Conservation (phyloP, 352 stramenopile species). For the Globisporangium spinosum region DNA sequence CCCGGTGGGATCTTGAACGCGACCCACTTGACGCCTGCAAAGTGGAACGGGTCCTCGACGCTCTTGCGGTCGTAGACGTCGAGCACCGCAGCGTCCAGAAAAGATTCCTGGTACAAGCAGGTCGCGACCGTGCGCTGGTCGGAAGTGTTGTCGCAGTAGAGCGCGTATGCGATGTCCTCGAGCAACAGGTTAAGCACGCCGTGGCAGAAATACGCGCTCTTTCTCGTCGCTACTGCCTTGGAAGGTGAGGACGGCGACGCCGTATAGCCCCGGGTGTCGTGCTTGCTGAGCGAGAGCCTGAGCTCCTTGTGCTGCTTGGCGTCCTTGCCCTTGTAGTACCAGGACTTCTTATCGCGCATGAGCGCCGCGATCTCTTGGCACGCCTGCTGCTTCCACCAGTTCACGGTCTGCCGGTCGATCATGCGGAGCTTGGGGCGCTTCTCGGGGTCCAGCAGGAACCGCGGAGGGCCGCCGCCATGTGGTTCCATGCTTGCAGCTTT, state of each 20-base stretch:
- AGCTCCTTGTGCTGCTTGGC: conserved; percentile 19
- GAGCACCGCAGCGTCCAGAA: conserved; percentile 43
- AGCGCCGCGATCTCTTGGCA: conserved; percentile 25
- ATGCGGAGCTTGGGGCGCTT: conserved; percentile 3
- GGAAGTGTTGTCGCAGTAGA: conserved; percentile 32
- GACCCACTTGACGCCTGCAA: conserved; percentile 45
- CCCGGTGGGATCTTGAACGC: conserved; percentile 26
- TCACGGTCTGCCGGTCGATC: not conserved
- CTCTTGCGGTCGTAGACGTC: conserved; percentile 30
- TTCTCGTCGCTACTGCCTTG: not conserved
- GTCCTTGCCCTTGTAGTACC: conserved; percentile 33
- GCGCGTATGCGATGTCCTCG: conserved; percentile 33
- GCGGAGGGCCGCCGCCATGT: not conserved
- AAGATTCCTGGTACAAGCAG: conserved; percentile 42
- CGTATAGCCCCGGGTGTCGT: conserved; percentile 17
- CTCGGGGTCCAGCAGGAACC: not conserved
- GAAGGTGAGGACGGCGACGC: not conserved
- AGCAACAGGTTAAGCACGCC: conserved; percentile 33
- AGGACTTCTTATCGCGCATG: conserved; percentile 32
- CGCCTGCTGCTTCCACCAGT: conserved; percentile 5
- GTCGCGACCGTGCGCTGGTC: conserved; percentile 30
- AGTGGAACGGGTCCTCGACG: conserved; percentile 35
- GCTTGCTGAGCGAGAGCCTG: conserved; percentile 30
- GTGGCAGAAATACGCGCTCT: conserved; percentile 22
- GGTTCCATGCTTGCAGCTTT: not conserved